Percentiles rank a stretch among this genome's conserved stretches.
Conservation (phyloP, 345 rosid genomes). For the Eucalyptus camaldulensis region DNA sequence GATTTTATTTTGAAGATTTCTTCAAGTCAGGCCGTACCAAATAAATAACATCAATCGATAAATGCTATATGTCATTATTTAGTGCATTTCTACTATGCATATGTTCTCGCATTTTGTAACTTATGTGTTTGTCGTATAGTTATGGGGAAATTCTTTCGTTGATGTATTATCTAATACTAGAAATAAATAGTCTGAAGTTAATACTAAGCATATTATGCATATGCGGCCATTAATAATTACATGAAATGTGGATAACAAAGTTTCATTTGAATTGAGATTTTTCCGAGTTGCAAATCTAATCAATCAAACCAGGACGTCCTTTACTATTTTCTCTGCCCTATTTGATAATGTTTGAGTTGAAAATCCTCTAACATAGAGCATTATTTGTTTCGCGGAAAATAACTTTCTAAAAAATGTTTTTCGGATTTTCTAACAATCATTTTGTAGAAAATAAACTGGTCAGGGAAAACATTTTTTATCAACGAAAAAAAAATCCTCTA, state of each 20-base stretch:
- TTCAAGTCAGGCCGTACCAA: not conserved
- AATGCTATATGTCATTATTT: not conserved
- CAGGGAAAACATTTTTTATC: accelerated
- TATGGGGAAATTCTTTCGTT: not conserved
- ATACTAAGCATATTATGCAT: not conserved
- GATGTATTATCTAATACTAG: not conserved
- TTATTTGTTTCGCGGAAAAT: too few species aligned
- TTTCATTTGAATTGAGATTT: not conserved
- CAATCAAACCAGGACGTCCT: not conserved
- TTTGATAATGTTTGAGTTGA: not conserved
- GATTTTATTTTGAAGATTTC: not conserved
- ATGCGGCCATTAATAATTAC: not conserved
- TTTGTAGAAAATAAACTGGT: too few species aligned
- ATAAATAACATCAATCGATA: not conserved
- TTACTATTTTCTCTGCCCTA: not conserved
- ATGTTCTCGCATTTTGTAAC: not conserved
- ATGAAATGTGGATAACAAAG: not conserved
- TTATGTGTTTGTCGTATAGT: not conserved
- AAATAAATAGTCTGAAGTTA: not conserved
- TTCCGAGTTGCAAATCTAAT: not conserved
- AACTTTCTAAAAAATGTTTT: too few species aligned
- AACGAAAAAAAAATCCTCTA: too few species aligned
- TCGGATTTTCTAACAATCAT: accelerated
- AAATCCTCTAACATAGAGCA: not conserved
- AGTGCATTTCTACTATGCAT: not conserved